Evolutionary conservation across 495 filamentous ascomycete species (phyloP).

Genomic region (Aspergillus kassunensis): DNA sequence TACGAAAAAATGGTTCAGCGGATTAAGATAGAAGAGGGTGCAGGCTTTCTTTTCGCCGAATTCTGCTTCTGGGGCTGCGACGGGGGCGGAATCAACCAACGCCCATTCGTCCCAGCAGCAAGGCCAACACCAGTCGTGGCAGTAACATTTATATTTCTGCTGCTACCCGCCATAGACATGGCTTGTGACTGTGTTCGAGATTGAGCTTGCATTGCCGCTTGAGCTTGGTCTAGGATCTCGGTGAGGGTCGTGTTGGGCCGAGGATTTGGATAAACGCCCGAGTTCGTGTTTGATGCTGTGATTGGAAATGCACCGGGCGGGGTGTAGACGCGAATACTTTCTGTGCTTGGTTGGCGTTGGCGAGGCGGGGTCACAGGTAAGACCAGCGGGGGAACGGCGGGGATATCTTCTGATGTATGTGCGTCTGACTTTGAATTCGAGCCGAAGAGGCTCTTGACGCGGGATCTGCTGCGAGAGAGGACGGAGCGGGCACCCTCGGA

Average conservation of each 20-base stretch:
- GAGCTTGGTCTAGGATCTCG: constrained; percentile 56
- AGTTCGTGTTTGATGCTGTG: constrained; percentile 21
- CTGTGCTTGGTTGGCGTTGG: constrained; percentile 54
- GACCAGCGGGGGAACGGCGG: constrained; percentile 16
- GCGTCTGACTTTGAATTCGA: constrained; percentile 1
- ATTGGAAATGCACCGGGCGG: constrained; percentile 47
- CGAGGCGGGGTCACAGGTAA: constrained; percentile 31
- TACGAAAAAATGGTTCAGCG: too few relatives aligned
- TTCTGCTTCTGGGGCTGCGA: background rate
- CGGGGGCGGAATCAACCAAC: constrained; percentile 7
- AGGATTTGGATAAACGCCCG: constrained; percentile 32
- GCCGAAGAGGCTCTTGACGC: constrained; percentile 38
- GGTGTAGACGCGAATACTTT: constrained; percentile 69
- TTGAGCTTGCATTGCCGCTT: background rate
- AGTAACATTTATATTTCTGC: background rate
- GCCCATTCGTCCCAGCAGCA: background rate
- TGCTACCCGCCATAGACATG: background rate
- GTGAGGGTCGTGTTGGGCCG: constrained; percentile 58
- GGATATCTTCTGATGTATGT: constrained; percentile 4
- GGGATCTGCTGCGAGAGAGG: constrained; percentile 32
- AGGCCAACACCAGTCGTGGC: background rate
- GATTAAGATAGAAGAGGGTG: too few relatives aligned
- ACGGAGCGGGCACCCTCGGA: constrained; percentile 32
- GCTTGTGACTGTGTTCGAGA: too few relatives aligned
- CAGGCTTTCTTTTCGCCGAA: background rate